phyloP scores from a whole-genome alignment of 2,329 filamentous ascomycete species.

The Botryotinia convoluta region DNA sequence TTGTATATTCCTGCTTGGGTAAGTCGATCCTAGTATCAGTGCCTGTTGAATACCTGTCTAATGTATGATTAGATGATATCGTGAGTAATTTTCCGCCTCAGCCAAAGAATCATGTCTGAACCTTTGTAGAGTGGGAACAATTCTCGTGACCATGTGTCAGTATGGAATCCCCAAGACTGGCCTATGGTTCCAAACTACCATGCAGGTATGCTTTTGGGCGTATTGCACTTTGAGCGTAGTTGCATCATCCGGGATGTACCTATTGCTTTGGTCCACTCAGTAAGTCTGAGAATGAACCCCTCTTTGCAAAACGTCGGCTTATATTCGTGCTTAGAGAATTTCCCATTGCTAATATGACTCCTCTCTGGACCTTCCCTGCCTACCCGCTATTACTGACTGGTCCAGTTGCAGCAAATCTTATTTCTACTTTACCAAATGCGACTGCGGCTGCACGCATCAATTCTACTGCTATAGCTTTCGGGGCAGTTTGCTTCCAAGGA shows the following conservation, averaged over 20 bases:
- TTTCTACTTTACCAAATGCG: slow-evolving; percentile 37
- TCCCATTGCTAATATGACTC: slow-evolving; percentile 79
- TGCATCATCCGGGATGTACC: slow-evolving; percentile 68
- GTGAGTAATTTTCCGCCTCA: slow-evolving; percentile 36
- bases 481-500: slow-evolving; percentile 51
- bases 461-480: slow-evolving; percentile 47
- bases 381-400: slow-evolving; percentile 78
- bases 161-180: slow-evolving; percentile 66
- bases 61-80: slow-evolving; percentile 43
- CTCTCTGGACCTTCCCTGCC: slow-evolving; percentile 83
- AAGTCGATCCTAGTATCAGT: slow-evolving; percentile 32
- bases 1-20: slow-evolving; percentile 72
- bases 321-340: slow-evolving; percentile 42
- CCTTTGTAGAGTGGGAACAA: slow-evolving; percentile 63
- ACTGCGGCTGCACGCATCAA: slow-evolving; percentile 43
- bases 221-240: slow-evolving; percentile 66
- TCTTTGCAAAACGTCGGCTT: background rate
- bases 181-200: slow-evolving; percentile 57
- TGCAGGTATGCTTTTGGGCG: slow-evolving; percentile 72
- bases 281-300: slow-evolving; percentile 38
- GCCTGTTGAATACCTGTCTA: slow-evolving; percentile 25
- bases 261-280: slow-evolving; percentile 66
- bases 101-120: background rate
- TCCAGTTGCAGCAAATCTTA: slow-evolving; percentile 61
- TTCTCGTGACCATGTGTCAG: slow-evolving; percentile 75